Base-by-base conservation (phyloP, 116 monocot species). In the Dioscorea cayenensis region DNA sequence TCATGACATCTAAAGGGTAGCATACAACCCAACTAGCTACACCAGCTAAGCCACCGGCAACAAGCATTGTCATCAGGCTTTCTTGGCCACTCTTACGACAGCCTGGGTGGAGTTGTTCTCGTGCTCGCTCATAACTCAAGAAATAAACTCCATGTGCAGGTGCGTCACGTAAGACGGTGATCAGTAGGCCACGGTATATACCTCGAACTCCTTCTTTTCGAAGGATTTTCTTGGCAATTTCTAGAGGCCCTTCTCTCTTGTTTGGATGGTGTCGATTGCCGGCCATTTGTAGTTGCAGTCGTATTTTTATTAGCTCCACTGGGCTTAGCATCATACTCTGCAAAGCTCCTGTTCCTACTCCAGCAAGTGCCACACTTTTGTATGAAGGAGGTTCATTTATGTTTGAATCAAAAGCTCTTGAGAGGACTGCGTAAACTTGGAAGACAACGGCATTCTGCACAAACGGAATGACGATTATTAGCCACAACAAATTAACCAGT, bases 361-460 rank as follows among this genome's bases (percentile, higher is more conserved):
- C 99, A 4, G 81, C 89, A 7, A 99, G 78, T 2, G 88, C 91
- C 0, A 94, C 91, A 25, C 77, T 84, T 64, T 22, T 76, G 78
- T 91, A 91, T 19, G 89, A 86, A 62, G 99, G 89, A 10, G 94
- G 86, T 55, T 84, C 90, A 4, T 23, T 61, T 11, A 3, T 69
- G 66, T 51, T 71, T 59, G 86, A 51, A 66, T 89, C 77, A 1
- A 90, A 69, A 14, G 90, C 79, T 81, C 80, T 85, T 11, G 91
- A 91, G 5, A 91, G 77, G 60, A 88, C 69, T 6, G 94, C 99
- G 62, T 89, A 94, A 9, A 89, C 85, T 51, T 99, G 99, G 85
- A 99, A 99, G 48, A 85, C 99, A 73, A 90, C 78, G 18, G 99
- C 99, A 66, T 99, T 99, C 99, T 99, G 90, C 75, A 77, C 43